Evolutionary conservation across 305 asterid genomes (phyloP).

Genomic region (Lippia alba): DNA sequence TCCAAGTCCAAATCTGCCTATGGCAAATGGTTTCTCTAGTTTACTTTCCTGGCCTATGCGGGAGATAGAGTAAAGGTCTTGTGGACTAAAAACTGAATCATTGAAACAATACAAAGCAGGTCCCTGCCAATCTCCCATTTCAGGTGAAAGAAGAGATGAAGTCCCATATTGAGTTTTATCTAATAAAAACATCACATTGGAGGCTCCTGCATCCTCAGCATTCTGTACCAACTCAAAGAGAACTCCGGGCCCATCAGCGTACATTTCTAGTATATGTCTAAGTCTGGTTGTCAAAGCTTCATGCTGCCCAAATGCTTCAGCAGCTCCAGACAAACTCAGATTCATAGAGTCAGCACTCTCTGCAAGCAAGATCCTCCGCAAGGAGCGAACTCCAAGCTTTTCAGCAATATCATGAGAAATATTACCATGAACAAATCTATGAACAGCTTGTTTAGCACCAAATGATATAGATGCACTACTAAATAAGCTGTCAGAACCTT

Average conservation of each 20-base stretch:
- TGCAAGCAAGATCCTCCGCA: constrained; percentile 90
- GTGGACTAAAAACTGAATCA: constrained; percentile 93
- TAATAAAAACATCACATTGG: constrained; percentile 80
- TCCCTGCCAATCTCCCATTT: constrained; percentile 99
- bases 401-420: constrained; percentile 98
- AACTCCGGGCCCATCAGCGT: constrained; percentile 96
- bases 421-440: constrained; percentile 87
- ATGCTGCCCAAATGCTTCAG: constrained; percentile 99
- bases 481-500: constrained; percentile 62
- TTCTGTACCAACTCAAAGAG: constrained; percentile 96
- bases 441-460: constrained; percentile 67
- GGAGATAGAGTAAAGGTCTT: constrained; percentile 95
- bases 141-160: constrained; percentile 95
- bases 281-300: constrained; percentile 97
- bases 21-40: constrained; percentile 95
- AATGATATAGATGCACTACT: constrained; percentile 56
- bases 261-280: constrained; percentile 97
- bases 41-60: constrained; percentile 99
- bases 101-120: constrained; percentile 98
- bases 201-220: constrained; percentile 99
- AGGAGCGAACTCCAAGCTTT: constrained; percentile 94
- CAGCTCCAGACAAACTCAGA: constrained; percentile 95
- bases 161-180: constrained; percentile 95
- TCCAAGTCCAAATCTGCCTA: constrained; percentile 98
- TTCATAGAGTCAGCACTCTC: constrained; percentile 99